These are phyloP conservation scores for Penicillium janthinellum DNA, from an alignment of 2,329 filamentous ascomycete genomes.

Conservation along the genomic window DNA sequence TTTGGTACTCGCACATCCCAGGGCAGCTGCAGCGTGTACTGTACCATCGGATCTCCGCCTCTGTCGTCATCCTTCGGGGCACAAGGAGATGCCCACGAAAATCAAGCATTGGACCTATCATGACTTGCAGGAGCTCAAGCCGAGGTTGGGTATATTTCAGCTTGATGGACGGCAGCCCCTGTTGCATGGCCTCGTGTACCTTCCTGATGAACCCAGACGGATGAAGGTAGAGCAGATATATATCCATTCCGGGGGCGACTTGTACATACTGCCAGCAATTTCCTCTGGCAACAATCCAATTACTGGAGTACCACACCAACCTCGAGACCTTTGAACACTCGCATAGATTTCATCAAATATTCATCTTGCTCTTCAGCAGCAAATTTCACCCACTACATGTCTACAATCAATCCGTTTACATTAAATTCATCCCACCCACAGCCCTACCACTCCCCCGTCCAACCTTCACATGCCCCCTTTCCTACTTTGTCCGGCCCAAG, in stretches of 20 bases:
- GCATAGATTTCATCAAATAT: no score
- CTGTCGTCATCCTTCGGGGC: constrained; percentile 18
- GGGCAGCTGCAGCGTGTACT: constrained; percentile 4
- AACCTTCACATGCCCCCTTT: constrained; percentile 12
- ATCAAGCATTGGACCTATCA: neutral
- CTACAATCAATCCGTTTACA: neutral
- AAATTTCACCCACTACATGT: no score
- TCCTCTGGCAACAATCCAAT: no score
- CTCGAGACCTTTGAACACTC: no score
- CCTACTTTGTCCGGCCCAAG: constrained; percentile 10
- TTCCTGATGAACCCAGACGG: no score
- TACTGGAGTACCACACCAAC: no score
- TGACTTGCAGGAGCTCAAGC: neutral
- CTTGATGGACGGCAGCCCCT: neutral
- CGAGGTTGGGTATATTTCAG: neutral
- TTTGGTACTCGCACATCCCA: neutral
- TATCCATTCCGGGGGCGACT: no score
- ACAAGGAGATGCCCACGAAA: neutral
- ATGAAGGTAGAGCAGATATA: no score
- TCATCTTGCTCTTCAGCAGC: no score
- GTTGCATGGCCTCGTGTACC: neutral
- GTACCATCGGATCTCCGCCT: constrained; percentile 9
- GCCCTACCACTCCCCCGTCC: neutral
- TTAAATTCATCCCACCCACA: neutral
- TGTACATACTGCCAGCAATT: no score